phyloP scores from a whole-genome alignment of 2,329 filamentous ascomycete species.

The Phialocephala subalpina region DNA sequence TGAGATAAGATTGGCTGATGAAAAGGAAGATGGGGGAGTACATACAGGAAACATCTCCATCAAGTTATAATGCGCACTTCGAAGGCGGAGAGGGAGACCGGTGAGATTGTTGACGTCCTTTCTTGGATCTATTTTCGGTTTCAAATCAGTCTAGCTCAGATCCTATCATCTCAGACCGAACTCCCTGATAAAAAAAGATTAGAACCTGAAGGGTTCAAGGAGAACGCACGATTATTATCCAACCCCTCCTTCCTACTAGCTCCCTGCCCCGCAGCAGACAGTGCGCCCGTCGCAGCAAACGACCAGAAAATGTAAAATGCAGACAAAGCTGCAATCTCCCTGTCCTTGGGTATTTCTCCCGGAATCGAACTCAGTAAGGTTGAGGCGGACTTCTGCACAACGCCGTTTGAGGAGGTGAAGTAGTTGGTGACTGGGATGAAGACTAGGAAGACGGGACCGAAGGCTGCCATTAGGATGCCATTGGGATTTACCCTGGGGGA shows the following conservation, averaged over 20 bases:
- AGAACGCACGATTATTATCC: conserved; percentile 4
- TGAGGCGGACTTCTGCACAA: neutral
- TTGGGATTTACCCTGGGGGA: neutral
- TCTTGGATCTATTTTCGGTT: neutral
- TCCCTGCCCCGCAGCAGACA: neutral
- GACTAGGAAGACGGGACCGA: neutral
- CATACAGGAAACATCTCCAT: conserved; percentile 11
- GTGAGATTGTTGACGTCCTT: neutral
- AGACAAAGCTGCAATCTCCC: neutral
- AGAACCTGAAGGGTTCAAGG: neutral
- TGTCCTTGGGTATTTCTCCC: neutral
- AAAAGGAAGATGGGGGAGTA: no score
- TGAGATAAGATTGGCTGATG: no score
- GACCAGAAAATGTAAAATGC: conserved; percentile 10
- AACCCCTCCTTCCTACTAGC: conserved; percentile 14
- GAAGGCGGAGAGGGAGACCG: conserved; percentile 3
- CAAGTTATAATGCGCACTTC: conserved; percentile 6
- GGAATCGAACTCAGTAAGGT: neutral
- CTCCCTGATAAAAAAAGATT: neutral
- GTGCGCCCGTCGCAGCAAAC: conserved; percentile 13
- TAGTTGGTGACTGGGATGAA: neutral
- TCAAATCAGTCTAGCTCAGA: neutral
- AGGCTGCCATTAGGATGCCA: neutral
- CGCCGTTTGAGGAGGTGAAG: neutral
- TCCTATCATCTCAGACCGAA: no score